Percentiles rank a stretch among this genome's conserved stretches.
These are phyloP conservation scores for Tetrapyrgos nigripes DNA, from an alignment of 1,284 basidiomycete species.

Conservation along the genomic window DNA sequence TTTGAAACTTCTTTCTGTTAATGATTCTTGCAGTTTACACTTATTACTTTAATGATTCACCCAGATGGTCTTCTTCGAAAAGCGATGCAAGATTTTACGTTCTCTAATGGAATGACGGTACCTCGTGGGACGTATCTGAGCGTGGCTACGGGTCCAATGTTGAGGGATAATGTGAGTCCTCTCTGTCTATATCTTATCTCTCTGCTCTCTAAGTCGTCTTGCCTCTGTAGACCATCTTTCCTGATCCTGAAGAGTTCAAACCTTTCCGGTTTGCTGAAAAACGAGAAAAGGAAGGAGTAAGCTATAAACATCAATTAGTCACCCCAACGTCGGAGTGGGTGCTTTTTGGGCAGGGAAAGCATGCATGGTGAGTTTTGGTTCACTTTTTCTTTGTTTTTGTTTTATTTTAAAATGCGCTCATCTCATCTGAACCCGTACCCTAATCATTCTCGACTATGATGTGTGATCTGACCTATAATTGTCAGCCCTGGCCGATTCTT, in stretches of 20 bases:
- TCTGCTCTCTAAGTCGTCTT: not conserved
- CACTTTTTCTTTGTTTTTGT: too few relatives aligned
- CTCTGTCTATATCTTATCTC: too few relatives aligned
- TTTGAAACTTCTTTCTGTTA: not conserved
- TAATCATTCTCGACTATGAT: too few relatives aligned
- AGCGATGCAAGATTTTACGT: constrained; percentile 27
- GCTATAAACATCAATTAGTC: constrained; percentile 23
- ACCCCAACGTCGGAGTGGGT: constrained; percentile 30
- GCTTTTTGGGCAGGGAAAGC: constrained; percentile 34
- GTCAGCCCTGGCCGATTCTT: constrained; percentile 46
- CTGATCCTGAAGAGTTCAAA: constrained; percentile 22
- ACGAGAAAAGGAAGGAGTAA: constrained; percentile 13
- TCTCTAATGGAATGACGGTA: constrained; percentile 32
- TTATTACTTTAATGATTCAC: too few relatives aligned
- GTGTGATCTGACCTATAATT: not conserved
- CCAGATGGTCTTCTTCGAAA: constrained; percentile 19
- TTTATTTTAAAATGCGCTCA: too few relatives aligned
- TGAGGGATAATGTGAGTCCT: constrained; percentile 20
- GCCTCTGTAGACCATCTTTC: constrained; percentile 4
- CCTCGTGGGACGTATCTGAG: constrained; percentile 27
- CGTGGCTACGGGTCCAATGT: constrained; percentile 23
- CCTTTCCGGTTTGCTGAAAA: constrained; percentile 22
- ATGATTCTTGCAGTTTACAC: constrained; percentile 16
- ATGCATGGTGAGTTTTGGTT: constrained; percentile 28
- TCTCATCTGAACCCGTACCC: too few relatives aligned